phyloP scores from a whole-genome alignment of 2,329 filamentous ascomycete genomes.

The Orbilia brochopaga region DNA sequence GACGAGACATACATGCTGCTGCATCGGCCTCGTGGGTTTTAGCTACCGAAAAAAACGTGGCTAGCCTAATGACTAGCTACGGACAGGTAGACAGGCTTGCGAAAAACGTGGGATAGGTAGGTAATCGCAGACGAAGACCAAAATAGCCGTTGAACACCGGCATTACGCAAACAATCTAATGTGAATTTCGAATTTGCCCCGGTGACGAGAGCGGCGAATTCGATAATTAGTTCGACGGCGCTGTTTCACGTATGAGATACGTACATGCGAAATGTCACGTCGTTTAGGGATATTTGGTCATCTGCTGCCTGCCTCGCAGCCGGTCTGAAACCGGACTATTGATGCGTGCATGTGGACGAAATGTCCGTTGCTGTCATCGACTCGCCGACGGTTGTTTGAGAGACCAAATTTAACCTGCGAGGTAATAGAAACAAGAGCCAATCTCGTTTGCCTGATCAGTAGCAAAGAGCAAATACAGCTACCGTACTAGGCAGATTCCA shows the following conservation, averaged over 20 bases:
- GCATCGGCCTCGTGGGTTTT: slow-evolving; percentile 45
- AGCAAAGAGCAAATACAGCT: neutral
- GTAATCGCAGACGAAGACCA: slow-evolving; percentile 5
- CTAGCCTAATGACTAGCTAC: neutral
- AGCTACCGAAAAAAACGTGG: slow-evolving; percentile 41
- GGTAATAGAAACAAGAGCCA: neutral
- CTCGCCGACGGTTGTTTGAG: no score
- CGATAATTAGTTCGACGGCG: neutral
- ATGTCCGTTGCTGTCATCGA: no score
- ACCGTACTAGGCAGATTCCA: neutral
- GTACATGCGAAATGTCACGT: no score
- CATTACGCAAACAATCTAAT: slow-evolving; percentile 2
- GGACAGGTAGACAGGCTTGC: neutral
- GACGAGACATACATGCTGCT: slow-evolving; percentile 16
- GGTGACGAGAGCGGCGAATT: neutral
- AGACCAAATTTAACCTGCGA: no score
- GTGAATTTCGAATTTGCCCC: neutral
- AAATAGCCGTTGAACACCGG: neutral
- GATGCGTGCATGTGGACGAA: no score
- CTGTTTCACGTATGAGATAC: neutral
- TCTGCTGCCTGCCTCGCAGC: no score
- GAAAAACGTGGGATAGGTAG: slow-evolving; percentile 13
- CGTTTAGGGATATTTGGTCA: no score
- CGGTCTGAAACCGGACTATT: no score
- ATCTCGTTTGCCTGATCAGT: neutral